Conservation (phyloP, 2,329 filamentous ascomycete genomes). For the Pochonia chlamydosporia region DNA sequence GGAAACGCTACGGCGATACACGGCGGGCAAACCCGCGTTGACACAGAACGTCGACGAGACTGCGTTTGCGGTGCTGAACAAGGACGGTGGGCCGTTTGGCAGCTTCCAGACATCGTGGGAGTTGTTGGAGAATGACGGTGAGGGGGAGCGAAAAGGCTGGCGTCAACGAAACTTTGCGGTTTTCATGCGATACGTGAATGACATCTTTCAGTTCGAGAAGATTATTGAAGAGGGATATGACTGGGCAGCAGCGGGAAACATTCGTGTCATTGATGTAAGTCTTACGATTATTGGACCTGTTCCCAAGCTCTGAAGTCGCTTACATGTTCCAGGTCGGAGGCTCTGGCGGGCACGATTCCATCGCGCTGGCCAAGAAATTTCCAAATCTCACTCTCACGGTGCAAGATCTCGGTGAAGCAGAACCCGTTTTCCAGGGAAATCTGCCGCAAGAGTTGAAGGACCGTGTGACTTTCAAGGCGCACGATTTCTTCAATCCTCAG, state of each 20-base stretch:
- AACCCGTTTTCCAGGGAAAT: slow-evolving; percentile 27
- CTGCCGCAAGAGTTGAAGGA: slow-evolving; percentile 25
- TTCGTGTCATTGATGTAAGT: too few relatives aligned
- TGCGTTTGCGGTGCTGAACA: slow-evolving; percentile 22
- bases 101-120: slow-evolving; percentile 31
- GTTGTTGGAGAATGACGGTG: slow-evolving; percentile 33
- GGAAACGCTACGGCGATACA: slow-evolving; percentile 25
- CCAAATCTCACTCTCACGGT: slow-evolving; percentile 36
- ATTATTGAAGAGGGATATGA: slow-evolving; percentile 27
- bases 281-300: neutral
- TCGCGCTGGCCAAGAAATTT: slow-evolving; percentile 33
- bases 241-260: too few relatives aligned
- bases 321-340: slow-evolving; percentile 30
- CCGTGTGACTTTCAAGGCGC: slow-evolving; percentile 29
- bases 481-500: slow-evolving; percentile 35
- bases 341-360: slow-evolving; percentile 34
- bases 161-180: slow-evolving; percentile 32
- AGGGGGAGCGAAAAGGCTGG: slow-evolving; percentile 31
- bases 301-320: neutral
- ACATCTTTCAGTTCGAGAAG: slow-evolving; percentile 31
- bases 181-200: slow-evolving; percentile 34
- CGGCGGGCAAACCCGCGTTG: slow-evolving; percentile 19
- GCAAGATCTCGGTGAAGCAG: slow-evolving; percentile 36
- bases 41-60: too few relatives aligned
- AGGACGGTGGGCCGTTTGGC: slow-evolving; percentile 24